phyloP scores from a whole-genome alignment of 129 eudicot species.

The Artemisia argyi region DNA sequence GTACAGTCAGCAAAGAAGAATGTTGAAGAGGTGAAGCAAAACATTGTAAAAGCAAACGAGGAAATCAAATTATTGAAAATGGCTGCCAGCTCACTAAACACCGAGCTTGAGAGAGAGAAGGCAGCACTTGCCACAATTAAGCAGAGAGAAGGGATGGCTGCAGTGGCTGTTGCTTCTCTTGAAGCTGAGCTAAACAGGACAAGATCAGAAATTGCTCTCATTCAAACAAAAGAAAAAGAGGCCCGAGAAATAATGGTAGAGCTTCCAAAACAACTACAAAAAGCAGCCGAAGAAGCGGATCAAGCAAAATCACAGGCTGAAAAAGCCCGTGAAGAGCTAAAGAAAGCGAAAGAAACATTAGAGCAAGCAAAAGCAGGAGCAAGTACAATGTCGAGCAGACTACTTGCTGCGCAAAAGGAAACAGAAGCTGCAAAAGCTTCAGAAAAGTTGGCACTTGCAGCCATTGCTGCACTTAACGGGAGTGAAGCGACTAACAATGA shows the following conservation, averaged over 20 bases:
- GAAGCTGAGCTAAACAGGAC: slow-evolving; percentile 76
- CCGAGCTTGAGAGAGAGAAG: slow-evolving; percentile 71
- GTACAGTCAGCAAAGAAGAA: slow-evolving; percentile 63
- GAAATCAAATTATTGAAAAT: slow-evolving; percentile 68
- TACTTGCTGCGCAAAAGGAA: slow-evolving; percentile 81
- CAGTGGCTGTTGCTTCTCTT: slow-evolving; percentile 77
- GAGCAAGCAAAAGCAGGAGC: slow-evolving; percentile 79
- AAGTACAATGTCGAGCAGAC: slow-evolving; percentile 64
- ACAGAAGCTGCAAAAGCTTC: slow-evolving; percentile 92
- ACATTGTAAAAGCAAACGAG: slow-evolving; percentile 56
- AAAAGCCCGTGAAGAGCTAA: slow-evolving; percentile 61
- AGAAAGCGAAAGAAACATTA: slow-evolving; percentile 67
- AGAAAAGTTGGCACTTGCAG: slow-evolving; percentile 75
- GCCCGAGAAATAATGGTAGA: slow-evolving; percentile 81
- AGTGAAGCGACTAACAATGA: slow-evolving; percentile 41
- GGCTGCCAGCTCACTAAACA: slow-evolving; percentile 63
- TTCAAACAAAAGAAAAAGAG: slow-evolving; percentile 70
- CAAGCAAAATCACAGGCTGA: slow-evolving; percentile 55
- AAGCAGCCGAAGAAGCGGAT: slow-evolving; percentile 74
- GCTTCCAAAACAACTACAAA: slow-evolving; percentile 73
- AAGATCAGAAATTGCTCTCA: slow-evolving; percentile 49
- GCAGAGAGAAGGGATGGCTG: slow-evolving; percentile 95
- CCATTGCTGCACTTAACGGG: slow-evolving; percentile 72
- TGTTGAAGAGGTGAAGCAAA: slow-evolving; percentile 73
- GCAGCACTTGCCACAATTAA: slow-evolving; percentile 55